phyloP scores from a whole-genome alignment of 805 yeast species.

The Candida sonorensis region DNA sequence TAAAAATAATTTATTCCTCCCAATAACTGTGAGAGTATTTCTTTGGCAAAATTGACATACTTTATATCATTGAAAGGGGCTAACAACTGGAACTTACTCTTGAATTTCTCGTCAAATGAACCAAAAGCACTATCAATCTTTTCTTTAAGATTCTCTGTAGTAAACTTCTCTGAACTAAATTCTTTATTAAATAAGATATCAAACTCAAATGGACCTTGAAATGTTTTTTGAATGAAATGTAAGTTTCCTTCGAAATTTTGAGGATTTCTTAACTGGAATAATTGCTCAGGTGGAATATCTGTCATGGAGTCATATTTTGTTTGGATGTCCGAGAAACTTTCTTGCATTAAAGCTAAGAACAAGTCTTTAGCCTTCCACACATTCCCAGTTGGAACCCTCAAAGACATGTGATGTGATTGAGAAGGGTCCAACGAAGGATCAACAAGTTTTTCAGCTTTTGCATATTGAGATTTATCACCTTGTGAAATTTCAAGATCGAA shows the following conservation, averaged over 20 bases:
- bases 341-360: constrained; percentile 61
- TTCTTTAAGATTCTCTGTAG: constrained; percentile 28
- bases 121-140: constrained; percentile 28
- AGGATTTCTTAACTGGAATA: constrained; percentile 51
- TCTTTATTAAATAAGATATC: constrained; percentile 56
- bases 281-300: constrained; percentile 39
- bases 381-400: constrained; percentile 63
- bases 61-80: constrained; percentile 44
- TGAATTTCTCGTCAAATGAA: constrained; percentile 48
- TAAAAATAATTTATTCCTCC: constrained; percentile 89
- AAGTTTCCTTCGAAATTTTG: constrained; percentile 64
- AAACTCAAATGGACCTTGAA: constrained; percentile 68
- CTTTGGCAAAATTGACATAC: constrained; percentile 60
- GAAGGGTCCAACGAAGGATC: constrained; percentile 48
- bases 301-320: constrained; percentile 19
- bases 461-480: constrained; percentile 40
- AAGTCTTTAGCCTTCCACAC: constrained; percentile 78
- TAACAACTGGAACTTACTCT: constrained; percentile 39
- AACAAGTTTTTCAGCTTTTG: constrained; percentile 20
- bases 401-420: constrained; percentile 56
- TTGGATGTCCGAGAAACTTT: constrained; percentile 48
- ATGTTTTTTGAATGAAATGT: constrained; percentile 73
- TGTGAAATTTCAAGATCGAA: constrained; percentile 58
- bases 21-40: constrained; percentile 69
- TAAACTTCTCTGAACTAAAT: constrained; percentile 33